Evolutionary conservation across 192 early-diverging fungal species (phyloP).

Genomic region (Coemansia sp.): DNA sequence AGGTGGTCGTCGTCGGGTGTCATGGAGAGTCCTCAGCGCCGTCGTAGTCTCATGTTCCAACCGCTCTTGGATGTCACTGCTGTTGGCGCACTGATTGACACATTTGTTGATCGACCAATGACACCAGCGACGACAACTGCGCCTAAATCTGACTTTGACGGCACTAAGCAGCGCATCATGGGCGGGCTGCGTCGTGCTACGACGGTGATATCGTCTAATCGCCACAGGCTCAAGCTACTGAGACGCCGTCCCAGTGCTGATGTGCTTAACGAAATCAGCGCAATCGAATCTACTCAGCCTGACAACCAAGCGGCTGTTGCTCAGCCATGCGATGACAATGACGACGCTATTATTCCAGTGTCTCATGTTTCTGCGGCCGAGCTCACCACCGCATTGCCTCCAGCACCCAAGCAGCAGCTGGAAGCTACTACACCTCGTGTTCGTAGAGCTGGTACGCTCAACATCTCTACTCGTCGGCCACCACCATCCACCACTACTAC

Average conservation of each 20-base stretch:
- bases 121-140: not conserved
- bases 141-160: not conserved
- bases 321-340: not conserved
- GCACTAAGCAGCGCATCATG: conserved; percentile 4
- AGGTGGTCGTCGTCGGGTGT: not conserved
- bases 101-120: not conserved
- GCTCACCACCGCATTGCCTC: not conserved
- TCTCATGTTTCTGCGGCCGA: not conserved
- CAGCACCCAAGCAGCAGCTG: not conserved
- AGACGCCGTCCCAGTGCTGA: not conserved
- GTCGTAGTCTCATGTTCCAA: conserved; percentile 53
- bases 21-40: conserved; percentile 26
- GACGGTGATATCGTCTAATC: conserved; percentile 2
- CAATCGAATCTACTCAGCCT: not conserved
- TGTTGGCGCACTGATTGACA: conserved; percentile 45
- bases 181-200: conserved; percentile 32
- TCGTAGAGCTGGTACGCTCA: conserved; percentile 6
- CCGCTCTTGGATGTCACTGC: conserved; percentile 40
- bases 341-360: not conserved
- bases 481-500: not conserved
- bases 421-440: not conserved
- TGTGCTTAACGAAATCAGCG: not conserved
- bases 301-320: not conserved
- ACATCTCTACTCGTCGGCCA: not conserved
- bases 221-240: not conserved